Evolutionary conservation across 495 filamentous ascomycete genomes (phyloP), one percentile per base, ranked within the genome.

Genomic region (Glonium stellatum): DNA sequence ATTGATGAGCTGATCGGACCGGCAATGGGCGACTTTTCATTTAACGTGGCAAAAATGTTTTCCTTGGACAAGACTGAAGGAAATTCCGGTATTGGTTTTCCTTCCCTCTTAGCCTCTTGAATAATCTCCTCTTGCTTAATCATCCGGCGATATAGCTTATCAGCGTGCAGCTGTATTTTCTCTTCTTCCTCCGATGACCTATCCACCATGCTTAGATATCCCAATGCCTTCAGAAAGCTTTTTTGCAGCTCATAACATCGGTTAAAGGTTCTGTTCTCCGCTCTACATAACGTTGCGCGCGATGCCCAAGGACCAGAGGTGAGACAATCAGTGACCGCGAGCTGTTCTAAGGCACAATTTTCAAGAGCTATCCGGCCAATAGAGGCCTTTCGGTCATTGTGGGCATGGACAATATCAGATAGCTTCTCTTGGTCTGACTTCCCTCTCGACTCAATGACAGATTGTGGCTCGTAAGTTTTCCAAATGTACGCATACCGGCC

Each of bases 401-500:
- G 91, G 22, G 80, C 82, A 53, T 91, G 88, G 27, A 96, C 77
- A 58, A 97, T 83, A 68, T 89, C 85, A 54, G 75, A 71, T 42
- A 92, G 79, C 67, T 82, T 84, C 67, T 91, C 87, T 69, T 87
- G 81, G 46, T 92, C 84, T 34, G 82, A 83, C 67, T 87, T 87
- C 31, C 69, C 72, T 37, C 81, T 77, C 23, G 77, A 76, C 59
- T 95, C 84, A 51, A 90, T 72, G 23, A 82, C 77, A 1, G 72
- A 63, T 10, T 83, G 82, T 1, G 92, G 82, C 54, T 80, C 77
- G 80, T 98, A 97, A 48, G 81, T 87, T 71, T 85, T 87, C 93
- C 93, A 98, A 34, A 98, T 79, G 76, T 96, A 81, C 49, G 91
- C 90, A 72, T 97, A 97, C 59, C 93, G 88, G 61, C 90, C 91